These are phyloP conservation scores for Aspergillus avenaceus DNA, from an alignment of 495 filamentous ascomycete genomes.

Conservation along the genomic window DNA sequence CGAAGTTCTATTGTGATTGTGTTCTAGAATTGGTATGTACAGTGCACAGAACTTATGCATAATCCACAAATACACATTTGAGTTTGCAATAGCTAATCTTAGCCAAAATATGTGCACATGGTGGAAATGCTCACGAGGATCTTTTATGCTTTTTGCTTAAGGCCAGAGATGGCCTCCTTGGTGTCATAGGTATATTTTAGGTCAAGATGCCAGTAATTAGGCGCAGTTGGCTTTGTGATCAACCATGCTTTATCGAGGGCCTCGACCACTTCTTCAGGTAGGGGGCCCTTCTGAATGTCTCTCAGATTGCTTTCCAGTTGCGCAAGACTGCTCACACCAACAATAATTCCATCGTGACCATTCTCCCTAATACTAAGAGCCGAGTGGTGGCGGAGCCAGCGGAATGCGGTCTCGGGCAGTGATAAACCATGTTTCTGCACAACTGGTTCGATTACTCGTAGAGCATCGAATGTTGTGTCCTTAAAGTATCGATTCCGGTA, in stretches of 20 bases:
- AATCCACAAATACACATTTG: not conserved
- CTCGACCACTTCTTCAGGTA: constrained; percentile 79
- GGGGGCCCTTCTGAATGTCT: constrained; percentile 78
- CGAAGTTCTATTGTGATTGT: not conserved
- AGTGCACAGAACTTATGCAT: not conserved
- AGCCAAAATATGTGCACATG: not conserved
- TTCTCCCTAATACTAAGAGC: constrained; percentile 69
- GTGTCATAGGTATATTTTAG: constrained; percentile 75
- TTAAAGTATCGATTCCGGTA: constrained; percentile 82
- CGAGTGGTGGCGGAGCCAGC: constrained; percentile 81
- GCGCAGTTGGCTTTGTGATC: constrained; percentile 60
- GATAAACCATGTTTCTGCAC: constrained; percentile 71
- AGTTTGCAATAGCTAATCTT: not conserved
- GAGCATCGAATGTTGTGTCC: constrained; percentile 70
- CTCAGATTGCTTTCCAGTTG: constrained; percentile 75
- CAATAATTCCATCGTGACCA: constrained; percentile 71
- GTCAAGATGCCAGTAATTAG: constrained; percentile 74
- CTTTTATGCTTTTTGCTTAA: constrained; percentile 15
- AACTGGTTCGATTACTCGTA: constrained; percentile 69
- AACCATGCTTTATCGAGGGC: constrained; percentile 72
- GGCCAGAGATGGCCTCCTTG: constrained; percentile 57
- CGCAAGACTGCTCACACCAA: constrained; percentile 70
- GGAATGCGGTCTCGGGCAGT: constrained; percentile 75
- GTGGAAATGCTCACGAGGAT: not conserved
- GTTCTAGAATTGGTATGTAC: not conserved